A percentile compares a stretch with the other conserved stretches of the same genome.
phyloP scores from a whole-genome alignment of 352 stramenopile genomes.

The Aphanomyces invadans region DNA sequence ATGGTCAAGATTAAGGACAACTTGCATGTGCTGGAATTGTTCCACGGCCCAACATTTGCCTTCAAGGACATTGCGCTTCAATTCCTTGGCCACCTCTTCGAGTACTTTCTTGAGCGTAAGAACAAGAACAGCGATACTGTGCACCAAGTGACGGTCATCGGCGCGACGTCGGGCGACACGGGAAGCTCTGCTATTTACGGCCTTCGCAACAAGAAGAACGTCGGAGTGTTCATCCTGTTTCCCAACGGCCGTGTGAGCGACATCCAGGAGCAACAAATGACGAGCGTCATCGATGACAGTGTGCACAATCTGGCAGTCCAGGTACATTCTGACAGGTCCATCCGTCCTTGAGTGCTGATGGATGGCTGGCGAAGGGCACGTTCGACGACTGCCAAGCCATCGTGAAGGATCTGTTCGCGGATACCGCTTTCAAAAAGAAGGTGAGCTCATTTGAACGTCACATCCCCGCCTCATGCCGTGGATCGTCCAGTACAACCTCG shows the following conservation, averaged over 20 bases:
- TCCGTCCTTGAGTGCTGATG: not conserved
- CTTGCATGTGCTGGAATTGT: constrained; percentile 94
- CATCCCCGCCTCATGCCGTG: not conserved
- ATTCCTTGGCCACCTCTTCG: constrained; percentile 98
- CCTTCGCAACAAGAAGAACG: constrained; percentile 93
- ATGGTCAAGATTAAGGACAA: constrained; percentile 87
- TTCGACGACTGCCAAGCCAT: constrained; percentile 99
- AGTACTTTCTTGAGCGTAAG: constrained; percentile 95
- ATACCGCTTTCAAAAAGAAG: constrained; percentile 88
- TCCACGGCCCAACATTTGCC: constrained; percentile 98
- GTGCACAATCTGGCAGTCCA: constrained; percentile 95
- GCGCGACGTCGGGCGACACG: constrained; percentile 97
- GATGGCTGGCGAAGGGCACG: constrained; percentile 70
- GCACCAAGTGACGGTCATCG: constrained; percentile 94
- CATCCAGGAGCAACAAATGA: constrained; percentile 99
- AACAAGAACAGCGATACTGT: constrained; percentile 41
- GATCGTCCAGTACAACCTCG: constrained; percentile 72
- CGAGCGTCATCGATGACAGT: constrained; percentile 95
- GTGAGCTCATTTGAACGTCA: constrained; percentile 27
- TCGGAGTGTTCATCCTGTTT: constrained; percentile 99
- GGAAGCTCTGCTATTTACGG: constrained; percentile 97
- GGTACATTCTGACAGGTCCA: no score
- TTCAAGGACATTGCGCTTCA: constrained; percentile 99
- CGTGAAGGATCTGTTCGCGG: constrained; percentile 96
- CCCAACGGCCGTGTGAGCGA: constrained; percentile 92